phyloP scores from a whole-genome alignment of 345 rosid genomes.

The Hibiscus syriacus region DNA sequence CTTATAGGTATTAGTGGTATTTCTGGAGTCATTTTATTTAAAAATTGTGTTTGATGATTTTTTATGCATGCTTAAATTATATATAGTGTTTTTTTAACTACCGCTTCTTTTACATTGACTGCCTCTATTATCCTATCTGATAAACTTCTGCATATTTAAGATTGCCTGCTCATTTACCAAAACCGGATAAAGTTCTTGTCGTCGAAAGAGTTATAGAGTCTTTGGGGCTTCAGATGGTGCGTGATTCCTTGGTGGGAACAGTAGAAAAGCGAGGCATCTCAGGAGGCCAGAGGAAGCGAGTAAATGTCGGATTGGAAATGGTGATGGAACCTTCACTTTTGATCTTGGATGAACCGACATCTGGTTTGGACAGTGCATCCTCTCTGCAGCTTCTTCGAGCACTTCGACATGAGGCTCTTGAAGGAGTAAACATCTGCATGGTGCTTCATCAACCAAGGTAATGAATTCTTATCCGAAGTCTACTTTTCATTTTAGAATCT shows the following conservation, averaged over 20 bases:
- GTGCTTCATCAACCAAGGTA: slow-evolving; percentile 98
- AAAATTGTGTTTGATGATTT: too few species aligned
- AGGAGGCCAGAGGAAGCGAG: slow-evolving; percentile 96
- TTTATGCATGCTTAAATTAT: too few species aligned
- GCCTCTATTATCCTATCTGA: too few species aligned
- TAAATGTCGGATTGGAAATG: slow-evolving; percentile 95
- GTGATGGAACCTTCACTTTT: slow-evolving; percentile 95
- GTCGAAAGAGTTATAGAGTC: slow-evolving; percentile 90
- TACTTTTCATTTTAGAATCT: not conserved
- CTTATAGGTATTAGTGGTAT: too few species aligned
- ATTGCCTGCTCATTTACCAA: slow-evolving; percentile 51
- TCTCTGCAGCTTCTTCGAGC: slow-evolving; percentile 85
- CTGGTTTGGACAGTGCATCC: slow-evolving; percentile 98
- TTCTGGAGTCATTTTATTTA: too few species aligned
- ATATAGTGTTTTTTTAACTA: too few species aligned
- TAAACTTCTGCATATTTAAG: slow-evolving; percentile 22
- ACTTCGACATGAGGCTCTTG: slow-evolving; percentile 84
- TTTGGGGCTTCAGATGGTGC: slow-evolving; percentile 74
- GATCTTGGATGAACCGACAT: slow-evolving; percentile 93
- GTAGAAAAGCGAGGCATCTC: slow-evolving; percentile 95
- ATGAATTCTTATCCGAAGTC: not conserved
- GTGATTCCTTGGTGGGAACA: slow-evolving; percentile 89
- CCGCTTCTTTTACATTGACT: too few species aligned
- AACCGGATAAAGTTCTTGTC: slow-evolving; percentile 74
- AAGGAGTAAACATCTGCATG: slow-evolving; percentile 91